Base-by-base conservation (phyloP, 257 asterid species). In the Leptodermis oblonga region DNA sequence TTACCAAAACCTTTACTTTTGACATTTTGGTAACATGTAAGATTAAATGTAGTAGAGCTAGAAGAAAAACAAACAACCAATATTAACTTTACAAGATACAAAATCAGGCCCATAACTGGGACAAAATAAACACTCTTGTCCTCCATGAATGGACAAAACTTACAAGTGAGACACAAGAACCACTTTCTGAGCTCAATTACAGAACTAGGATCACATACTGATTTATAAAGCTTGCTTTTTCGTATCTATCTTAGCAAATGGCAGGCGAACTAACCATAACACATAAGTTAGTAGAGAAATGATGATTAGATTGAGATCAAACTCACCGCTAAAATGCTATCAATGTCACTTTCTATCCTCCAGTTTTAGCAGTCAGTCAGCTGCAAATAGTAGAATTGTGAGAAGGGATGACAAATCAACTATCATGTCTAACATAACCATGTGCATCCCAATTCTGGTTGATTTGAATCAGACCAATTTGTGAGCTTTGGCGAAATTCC, bases 321-420 rank as follows among this genome's bases (percentile, higher is more conserved):
- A 85, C 96, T 81, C 78, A 90, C 97, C 65, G 86, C 75, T 64
- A 90, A 79, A 76, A 87, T 86, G 74, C 70, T 74, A 75, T 90
- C 97, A 20, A 90, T 90, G 58, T 80, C 92, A 61, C 83, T 88
- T 75, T 86, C 85, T 70, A 86, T 83, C 85, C 97, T 84, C 97
- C 97, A 90, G 80, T 84, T 88, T 67, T 88, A 79, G 78, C 88
- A 78, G 69, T 90, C 96, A 60, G 71, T 25, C 48, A 90, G 88
- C 96, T 90, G 96, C 81, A 74, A 75, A 71, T 65, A 14, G 72
- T n/a, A 55, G 3, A 39, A 30, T 22, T 67, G 13, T 28, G 42
- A n/a, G n/a, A n/a, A n/a, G n/a, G n/a, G n/a, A n/a, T n/a, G n/a
- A n/a, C n/a, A n/a, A n/a, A n/a, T n/a, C n/a, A n/a, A n/a, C n/a